Percentiles rank a stretch among this genome's conserved stretches.
These are phyloP conservation scores for Taphrina populina DNA, from an alignment of 1,139 yeast genomes.

Conservation along the genomic window DNA sequence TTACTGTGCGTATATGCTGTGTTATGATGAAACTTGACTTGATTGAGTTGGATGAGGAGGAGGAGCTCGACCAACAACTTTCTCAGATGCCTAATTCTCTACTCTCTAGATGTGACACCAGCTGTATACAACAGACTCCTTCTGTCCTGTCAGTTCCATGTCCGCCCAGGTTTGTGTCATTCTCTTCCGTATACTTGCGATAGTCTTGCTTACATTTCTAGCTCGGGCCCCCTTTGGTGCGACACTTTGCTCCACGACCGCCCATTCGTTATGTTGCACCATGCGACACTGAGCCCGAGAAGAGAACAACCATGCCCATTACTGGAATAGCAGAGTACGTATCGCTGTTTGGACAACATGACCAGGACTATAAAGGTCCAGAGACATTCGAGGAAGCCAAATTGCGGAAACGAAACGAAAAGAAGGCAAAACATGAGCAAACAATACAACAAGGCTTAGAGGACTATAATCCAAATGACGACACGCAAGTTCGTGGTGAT, in stretches of 20 bases:
- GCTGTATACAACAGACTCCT: no score
- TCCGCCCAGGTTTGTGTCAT: conserved; percentile 25
- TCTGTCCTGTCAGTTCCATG: conserved; percentile 1
- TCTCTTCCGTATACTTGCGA: no score
- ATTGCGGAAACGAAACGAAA: conserved; percentile 45
- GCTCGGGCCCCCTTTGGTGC: conserved; percentile 48
- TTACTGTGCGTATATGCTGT: no score
- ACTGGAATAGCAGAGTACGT: conserved; percentile 55
- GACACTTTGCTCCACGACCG: conserved; percentile 64
- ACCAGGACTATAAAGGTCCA: conserved; percentile 44
- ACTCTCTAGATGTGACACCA: no score
- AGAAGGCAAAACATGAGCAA: conserved; percentile 43
- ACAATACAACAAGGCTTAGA: conserved; percentile 45
- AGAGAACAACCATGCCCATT: conserved; percentile 54
- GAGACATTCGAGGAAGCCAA: conserved; percentile 47
- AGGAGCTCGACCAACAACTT: no score
- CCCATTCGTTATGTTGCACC: conserved; percentile 61
- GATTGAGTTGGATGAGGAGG: no score
- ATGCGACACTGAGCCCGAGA: conserved; percentile 55
- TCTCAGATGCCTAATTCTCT: no score
- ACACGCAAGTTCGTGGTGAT: conserved; percentile 66
- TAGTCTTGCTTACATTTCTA: conserved; percentile 51
- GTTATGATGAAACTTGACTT: no score
- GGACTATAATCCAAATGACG: conserved; percentile 55
- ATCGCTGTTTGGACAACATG: conserved; percentile 46